Evolutionary conservation across 2,329 filamentous ascomycete genomes (phyloP), one percentile per base, ranked within the genome.

Genomic region (Rhinocladiella similis): DNA sequence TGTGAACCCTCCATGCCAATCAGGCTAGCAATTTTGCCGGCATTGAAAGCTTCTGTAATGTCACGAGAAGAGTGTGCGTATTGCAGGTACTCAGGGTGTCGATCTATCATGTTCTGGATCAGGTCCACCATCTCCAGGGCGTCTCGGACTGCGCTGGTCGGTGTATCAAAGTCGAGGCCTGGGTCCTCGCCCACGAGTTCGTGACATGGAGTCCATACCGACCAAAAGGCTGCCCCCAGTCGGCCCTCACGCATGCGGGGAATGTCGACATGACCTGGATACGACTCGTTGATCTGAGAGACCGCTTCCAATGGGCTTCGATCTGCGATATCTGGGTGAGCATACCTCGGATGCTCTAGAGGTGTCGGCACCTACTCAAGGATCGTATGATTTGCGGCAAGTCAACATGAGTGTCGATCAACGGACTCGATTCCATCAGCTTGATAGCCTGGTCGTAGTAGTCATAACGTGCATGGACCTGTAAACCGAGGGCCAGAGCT

Each of bases 201-300:
- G 0, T 91, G 91, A 67, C 92, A 97, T 0, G 83, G 83, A 38
- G 88, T 84, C 66, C 80, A 97, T 10, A 94, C 90, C 68, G 88
- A 92, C 92, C 92, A 97, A 70, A 97, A 97, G 13, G 89, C 86
- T 52, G 91, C 93, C 33, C 91, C 91, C 59, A 88, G 84, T 63
- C 81, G 79, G 1, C 92, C 91, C 47, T 83, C 72, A 35, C 83
- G 79, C 47, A 96, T 79, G 6, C 91, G 83, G 1, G 87, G 85
- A 9, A 96, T 75, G 70, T 97, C 93, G 50, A 94, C 87, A 64
- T 97, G 90, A 2, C 80, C 80, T 0, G 71, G 67, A 47, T 95
- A 73, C 1, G 81, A 83, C 25, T 88, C 90, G 20, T 87, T 75
- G 61, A 87, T 47, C 19, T 59, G 20, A 12, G 52, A 41, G 33